Conservation (phyloP, 2,329 filamentous ascomycete genomes). For the Alternaria tenuissima region DNA sequence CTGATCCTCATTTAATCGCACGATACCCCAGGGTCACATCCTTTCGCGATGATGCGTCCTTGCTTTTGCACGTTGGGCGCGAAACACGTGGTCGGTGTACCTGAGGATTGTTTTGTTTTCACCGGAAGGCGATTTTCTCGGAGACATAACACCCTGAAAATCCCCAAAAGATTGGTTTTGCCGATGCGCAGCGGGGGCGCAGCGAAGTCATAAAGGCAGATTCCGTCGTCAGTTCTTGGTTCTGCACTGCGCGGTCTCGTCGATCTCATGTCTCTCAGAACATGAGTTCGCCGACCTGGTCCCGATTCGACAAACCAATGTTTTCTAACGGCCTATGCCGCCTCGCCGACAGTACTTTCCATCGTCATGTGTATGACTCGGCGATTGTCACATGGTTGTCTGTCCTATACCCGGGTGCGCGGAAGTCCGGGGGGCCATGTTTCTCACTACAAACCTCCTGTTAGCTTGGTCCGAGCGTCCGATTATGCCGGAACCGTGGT, state of each 20-base stretch:
- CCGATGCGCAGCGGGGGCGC: background rate
- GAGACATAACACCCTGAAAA: background rate
- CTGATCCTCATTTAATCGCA: conserved; percentile 11
- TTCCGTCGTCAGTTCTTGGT: background rate
- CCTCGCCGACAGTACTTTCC: background rate
- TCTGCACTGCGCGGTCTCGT: background rate
- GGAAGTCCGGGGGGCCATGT: conserved; percentile 1
- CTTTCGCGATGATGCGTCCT: background rate
- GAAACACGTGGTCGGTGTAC: conserved; percentile 2
- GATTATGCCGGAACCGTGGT: conserved; percentile 4
- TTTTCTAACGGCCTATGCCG: background rate
- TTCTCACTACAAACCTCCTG: background rate
- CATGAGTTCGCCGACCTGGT: conserved; percentile 11
- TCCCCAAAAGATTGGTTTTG: background rate
- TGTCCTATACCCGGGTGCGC: conserved; percentile 1
- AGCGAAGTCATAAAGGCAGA: background rate
- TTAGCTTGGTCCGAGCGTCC: background rate
- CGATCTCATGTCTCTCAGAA: background rate
- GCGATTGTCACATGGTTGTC: background rate
- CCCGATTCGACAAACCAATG: conserved; percentile 4
- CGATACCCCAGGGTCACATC: conserved; percentile 11
- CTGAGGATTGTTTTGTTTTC: background rate
- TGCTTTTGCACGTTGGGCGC: conserved; percentile 4
- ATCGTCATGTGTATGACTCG: conserved; percentile 9
- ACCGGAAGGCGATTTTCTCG: background rate